Base-by-base conservation (phyloP, 768 basidiomycete species). In the Solioccasus polychromus region DNA sequence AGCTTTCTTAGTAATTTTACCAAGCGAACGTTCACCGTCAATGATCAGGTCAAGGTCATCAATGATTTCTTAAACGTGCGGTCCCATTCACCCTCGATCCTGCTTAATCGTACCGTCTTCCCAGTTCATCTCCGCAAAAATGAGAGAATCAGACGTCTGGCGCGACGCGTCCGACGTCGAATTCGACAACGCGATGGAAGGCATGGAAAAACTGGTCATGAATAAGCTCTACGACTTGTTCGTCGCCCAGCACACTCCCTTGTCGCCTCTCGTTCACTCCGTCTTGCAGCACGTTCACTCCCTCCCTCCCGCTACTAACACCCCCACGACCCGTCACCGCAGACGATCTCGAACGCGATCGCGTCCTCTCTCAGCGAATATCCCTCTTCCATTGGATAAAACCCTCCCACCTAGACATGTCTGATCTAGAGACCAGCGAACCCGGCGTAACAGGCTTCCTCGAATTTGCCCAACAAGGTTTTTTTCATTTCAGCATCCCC, bases 151-250 rank as follows among this genome's bases (percentile, higher is more conserved):
- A 23, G 92, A 93, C 18, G 71, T 87, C 0, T 97, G 93, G 94
- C 80, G 80, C 59, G 81, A 82, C 47, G 78, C 78, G 1, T 75
- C 83, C 3, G 84, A 91, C 18, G 69, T 72, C 6, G 93, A 98
- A 64, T 97, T 99, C 53, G 96, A 98, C 43, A 94, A 95, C 57
- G 92, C 93, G 0, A 80, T 92, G 73, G 96, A 99, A 68, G 94
- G 93, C 41, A 97, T 98, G 92, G 96, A 99, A 75, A 99, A 99
- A 67, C 78, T 99, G 7, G 96, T 99, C 54, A 98, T 99, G 96
- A 99, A 98, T 58, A 75, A 92, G 41, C 70, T 98, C 42, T 98
- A 96, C 65, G 91, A 93, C 57, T 92, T 89, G 94, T 97, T 51
- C 61, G 88, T 80, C 44, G 5, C 39, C n/a, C 31, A 17, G 17